These are phyloP conservation scores for Selenicereus undatus DNA, from an alignment of 148 eudicot species.

Conservation along the genomic window DNA sequence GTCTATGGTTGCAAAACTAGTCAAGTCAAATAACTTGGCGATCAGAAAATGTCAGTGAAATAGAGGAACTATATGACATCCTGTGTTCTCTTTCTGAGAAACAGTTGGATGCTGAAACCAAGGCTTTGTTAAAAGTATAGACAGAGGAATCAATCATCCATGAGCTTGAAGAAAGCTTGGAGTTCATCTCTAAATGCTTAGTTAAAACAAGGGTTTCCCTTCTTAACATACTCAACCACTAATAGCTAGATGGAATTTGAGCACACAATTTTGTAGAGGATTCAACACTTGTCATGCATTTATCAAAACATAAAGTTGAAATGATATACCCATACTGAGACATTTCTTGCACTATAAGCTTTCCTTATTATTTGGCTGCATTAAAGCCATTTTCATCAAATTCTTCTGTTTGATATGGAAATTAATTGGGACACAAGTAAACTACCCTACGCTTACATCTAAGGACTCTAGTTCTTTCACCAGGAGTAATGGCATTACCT, in stretches of 20 bases:
- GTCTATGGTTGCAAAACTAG: constrained; percentile 16
- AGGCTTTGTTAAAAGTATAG: constrained; percentile 10
- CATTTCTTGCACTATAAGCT: background rate
- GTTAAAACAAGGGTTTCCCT: constrained; percentile 33
- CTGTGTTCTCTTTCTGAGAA: background rate
- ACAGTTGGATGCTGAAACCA: background rate
- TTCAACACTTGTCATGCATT: background rate
- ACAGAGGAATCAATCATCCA: background rate
- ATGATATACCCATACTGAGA: background rate
- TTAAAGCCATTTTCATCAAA: no score
- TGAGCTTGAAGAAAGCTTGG: constrained; percentile 26
- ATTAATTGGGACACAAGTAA: no score
- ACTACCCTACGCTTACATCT: no score
- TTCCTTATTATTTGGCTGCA: background rate
- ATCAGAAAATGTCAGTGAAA: background rate
- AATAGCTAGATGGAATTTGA: background rate
- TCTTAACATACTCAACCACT: constrained; percentile 27
- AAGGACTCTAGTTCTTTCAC: no score
- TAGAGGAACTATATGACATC: constrained; percentile 3
- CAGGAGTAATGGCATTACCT: no score
- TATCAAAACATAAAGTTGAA: background rate
- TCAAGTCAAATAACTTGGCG: background rate
- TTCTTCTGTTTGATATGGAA: no score
- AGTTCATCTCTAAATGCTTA: constrained; percentile 25
- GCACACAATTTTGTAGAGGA: background rate